Conservation (phyloP, 2,329 filamentous ascomycete species). For the Coniochaeta pulveracea region DNA sequence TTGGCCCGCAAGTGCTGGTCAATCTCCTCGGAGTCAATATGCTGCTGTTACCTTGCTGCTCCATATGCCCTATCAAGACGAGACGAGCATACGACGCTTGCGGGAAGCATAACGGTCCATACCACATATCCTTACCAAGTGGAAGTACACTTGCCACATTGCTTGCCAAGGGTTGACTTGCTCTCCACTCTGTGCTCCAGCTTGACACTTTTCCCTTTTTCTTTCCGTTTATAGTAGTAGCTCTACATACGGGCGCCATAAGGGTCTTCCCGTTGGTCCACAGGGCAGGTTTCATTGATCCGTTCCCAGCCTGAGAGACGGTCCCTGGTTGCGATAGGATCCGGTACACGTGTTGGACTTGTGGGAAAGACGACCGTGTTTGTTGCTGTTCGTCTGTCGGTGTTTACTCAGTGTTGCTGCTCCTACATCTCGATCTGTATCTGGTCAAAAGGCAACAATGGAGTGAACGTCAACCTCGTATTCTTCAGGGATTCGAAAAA, state of each 20-base stretch:
- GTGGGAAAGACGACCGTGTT: too few species aligned
- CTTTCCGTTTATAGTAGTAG: slow-evolving; percentile 4
- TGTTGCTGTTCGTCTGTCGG: background rate
- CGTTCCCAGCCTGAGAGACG: background rate
- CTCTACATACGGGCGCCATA: slow-evolving; percentile 1
- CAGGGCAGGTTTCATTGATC: slow-evolving; percentile 4
- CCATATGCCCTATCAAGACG: too few species aligned
- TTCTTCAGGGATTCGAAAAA: too few species aligned
- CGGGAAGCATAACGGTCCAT: too few species aligned
- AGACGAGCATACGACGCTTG: too few species aligned
- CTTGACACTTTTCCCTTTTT: slow-evolving; percentile 2
- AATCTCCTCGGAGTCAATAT: too few species aligned
- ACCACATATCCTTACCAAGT: too few species aligned
- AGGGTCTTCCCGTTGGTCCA: slow-evolving; percentile 3
- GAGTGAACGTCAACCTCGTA: slow-evolving; percentile 2
- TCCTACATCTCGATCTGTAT: background rate
- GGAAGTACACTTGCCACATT: too few species aligned
- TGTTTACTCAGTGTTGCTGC: background rate
- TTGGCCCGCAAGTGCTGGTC: too few species aligned
- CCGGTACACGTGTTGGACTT: too few species aligned
- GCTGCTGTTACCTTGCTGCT: too few species aligned
- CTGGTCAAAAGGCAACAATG: slow-evolving; percentile 1
- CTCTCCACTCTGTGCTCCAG: background rate
- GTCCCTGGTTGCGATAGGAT: too few species aligned
- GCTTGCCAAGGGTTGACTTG: background rate